phyloP scores from a whole-genome alignment of 2,329 filamentous ascomycete species.

The Lachnellula suecica region DNA sequence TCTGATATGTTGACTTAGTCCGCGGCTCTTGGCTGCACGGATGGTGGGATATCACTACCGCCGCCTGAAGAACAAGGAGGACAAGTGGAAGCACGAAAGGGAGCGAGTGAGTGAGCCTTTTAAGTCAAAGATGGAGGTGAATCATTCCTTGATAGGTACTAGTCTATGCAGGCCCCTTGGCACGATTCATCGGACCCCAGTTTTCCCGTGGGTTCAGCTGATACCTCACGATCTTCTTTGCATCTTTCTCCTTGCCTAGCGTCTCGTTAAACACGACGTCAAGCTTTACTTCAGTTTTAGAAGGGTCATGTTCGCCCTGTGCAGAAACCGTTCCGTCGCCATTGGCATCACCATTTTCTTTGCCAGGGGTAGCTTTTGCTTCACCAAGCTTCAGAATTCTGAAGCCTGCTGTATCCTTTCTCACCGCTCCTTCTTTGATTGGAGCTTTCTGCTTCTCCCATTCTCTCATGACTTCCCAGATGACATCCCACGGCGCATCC shows the following conservation, averaged over 20 bases:
- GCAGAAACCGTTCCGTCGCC: conserved; percentile 15
- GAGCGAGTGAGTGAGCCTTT: too few species aligned
- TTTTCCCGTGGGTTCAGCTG: conserved; percentile 88
- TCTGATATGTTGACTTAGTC: too few species aligned
- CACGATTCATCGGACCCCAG: conserved; percentile 70
- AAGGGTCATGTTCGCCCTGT: conserved; percentile 4
- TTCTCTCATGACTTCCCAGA: conserved; percentile 93
- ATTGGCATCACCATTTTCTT: conserved; percentile 15
- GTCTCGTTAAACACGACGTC: conserved; percentile 74
- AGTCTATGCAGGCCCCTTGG: conserved; percentile 26
- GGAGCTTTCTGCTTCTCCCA: conserved; percentile 83
- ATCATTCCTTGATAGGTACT: too few species aligned
- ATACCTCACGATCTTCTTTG: conserved; percentile 76
- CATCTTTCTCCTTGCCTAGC: conserved; percentile 68
- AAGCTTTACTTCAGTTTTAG: conserved; percentile 31
- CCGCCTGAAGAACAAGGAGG: too few species aligned
- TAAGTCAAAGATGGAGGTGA: too few species aligned
- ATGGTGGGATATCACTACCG: too few species aligned
- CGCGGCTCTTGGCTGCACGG: too few species aligned
- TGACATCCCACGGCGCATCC: conserved; percentile 82
- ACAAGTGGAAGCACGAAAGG: too few species aligned
- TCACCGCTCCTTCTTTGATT: conserved; percentile 70
- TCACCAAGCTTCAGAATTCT: conserved; percentile 56
- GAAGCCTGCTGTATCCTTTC: conserved; percentile 68
- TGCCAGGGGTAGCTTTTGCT: conserved; percentile 1